Percentiles rank a stretch among this genome's conserved stretches.
Evolutionary conservation across 331 rosid genomes (phyloP).

Genomic region (Pyracantha coccinea): DNA sequence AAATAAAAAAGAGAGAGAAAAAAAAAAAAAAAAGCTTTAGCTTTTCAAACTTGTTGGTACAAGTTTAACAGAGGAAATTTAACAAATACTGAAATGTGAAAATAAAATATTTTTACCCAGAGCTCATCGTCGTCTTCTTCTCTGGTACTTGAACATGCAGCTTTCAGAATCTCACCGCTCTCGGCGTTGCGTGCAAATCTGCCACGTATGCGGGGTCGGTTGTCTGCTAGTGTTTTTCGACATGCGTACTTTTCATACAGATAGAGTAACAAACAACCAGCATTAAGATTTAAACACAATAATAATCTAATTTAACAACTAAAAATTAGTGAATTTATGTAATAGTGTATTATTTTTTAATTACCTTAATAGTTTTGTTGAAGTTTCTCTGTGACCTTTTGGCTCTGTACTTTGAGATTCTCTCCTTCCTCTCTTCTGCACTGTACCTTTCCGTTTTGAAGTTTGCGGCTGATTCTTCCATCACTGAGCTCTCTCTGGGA

Average conservation of each 20-base stretch:
- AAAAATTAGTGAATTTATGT: neutral
- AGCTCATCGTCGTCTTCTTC: constrained; percentile 54
- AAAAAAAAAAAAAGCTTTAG: neutral
- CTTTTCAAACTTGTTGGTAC: too few relatives aligned
- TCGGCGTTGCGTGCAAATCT: constrained; percentile 87
- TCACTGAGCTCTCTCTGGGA: constrained; percentile 36
- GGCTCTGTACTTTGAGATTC: constrained; percentile 85
- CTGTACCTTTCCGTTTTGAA: constrained; percentile 71
- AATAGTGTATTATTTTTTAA: neutral
- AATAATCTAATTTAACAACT: too few relatives aligned
- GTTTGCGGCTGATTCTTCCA: constrained; percentile 50
- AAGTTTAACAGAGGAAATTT: too few relatives aligned
- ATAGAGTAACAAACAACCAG: neutral
- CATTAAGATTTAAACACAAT: constrained; percentile 7
- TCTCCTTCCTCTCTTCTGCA: constrained; percentile 78
- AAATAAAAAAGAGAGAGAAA: too few relatives aligned
- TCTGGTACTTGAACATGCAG: constrained; percentile 36
- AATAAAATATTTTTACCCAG: constrained; percentile 37
- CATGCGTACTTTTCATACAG: constrained; percentile 58
- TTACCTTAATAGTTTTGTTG: constrained; percentile 91
- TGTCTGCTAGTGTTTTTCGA: constrained; percentile 88
- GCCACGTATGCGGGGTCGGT: constrained; percentile 82
- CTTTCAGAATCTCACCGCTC: constrained; percentile 36
- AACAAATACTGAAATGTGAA: neutral
- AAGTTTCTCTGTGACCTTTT: constrained; percentile 91